phyloP scores from a whole-genome alignment of 495 filamentous ascomycete genomes.

The Cryomyces minteri region DNA sequence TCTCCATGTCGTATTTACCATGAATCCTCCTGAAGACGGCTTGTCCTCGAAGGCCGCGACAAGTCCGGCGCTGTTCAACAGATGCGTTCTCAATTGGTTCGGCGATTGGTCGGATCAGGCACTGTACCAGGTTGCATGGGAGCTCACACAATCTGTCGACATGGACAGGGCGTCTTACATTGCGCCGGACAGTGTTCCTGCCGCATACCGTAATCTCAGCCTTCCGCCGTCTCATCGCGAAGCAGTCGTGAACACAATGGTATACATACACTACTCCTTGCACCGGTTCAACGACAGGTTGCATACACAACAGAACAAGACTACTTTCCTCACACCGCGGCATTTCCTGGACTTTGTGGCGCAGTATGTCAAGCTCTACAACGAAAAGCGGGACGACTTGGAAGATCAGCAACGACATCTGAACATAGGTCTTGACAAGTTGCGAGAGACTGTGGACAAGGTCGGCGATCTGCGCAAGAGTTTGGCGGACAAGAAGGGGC shows the following conservation, averaged over 20 bases:
- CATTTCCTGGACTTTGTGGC: constrained; percentile 98
- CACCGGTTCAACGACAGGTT: constrained; percentile 78
- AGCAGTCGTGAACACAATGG: constrained; percentile 90
- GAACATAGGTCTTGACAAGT: constrained; percentile 92
- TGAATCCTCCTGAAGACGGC: constrained; percentile 98
- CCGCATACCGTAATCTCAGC: constrained; percentile 69
- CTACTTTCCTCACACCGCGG: constrained; percentile 83
- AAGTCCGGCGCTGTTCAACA: constrained; percentile 93
- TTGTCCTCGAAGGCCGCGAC: constrained; percentile 91
- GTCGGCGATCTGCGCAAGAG: constrained; percentile 79
- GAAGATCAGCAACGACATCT: constrained; percentile 97
- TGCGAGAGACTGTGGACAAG: constrained; percentile 96
- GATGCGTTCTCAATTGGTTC: constrained; percentile 99
- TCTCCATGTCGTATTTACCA: constrained; percentile 95
- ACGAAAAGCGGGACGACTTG: constrained; percentile 94
- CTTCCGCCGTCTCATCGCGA: constrained; percentile 82
- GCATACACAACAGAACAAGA: constrained; percentile 74
- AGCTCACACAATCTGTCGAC: constrained; percentile 89
- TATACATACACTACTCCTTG: constrained; percentile 91
- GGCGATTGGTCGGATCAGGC: constrained; percentile 99
- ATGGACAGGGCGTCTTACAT: constrained; percentile 69
- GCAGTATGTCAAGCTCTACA: constrained; percentile 93
- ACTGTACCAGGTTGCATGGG: constrained; percentile 90
- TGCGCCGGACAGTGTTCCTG: constrained; percentile 81
- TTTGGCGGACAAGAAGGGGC: constrained; percentile 80